Percentiles rank a stretch among this genome's conserved stretches.
phyloP scores from a whole-genome alignment of 345 rosid species.

The Lepidium africanum region DNA sequence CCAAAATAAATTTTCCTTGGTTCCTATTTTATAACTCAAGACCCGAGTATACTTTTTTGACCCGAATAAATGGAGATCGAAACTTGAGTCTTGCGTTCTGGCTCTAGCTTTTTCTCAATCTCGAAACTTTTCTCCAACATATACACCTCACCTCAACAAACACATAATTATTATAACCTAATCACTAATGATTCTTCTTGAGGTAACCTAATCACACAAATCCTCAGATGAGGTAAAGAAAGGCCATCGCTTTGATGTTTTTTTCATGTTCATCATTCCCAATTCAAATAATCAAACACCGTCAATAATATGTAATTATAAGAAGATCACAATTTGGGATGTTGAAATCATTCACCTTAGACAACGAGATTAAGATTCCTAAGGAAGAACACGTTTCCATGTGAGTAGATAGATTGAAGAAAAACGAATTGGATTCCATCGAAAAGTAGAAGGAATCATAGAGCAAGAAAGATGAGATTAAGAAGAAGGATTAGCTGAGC shows the following conservation, averaged over 20 bases:
- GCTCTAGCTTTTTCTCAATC: conserved; percentile 92
- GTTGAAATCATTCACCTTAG: too few relatives aligned
- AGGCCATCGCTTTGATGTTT: conserved; percentile 54
- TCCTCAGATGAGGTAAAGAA: conserved; percentile 72
- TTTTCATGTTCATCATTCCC: conserved; percentile 51
- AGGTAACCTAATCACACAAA: conserved; percentile 59
- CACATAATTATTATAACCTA: not conserved
- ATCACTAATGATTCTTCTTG: too few relatives aligned
- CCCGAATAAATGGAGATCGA: too few relatives aligned
- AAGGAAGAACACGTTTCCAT: conserved; percentile 59
- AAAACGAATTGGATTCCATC: conserved; percentile 69
- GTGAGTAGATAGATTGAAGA: conserved; percentile 53
- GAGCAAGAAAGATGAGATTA: too few relatives aligned
- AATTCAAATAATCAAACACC: not conserved
- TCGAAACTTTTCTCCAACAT: conserved; percentile 90
- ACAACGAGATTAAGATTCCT: conserved; percentile 44
- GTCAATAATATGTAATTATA: too few relatives aligned
- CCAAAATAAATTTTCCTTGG: too few relatives aligned
- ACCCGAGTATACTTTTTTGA: too few relatives aligned
- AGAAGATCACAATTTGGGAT: too few relatives aligned
- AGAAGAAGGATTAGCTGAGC: too few relatives aligned
- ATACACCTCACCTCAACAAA: conserved; percentile 57
- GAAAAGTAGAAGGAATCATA: too few relatives aligned
- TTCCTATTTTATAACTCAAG: too few relatives aligned
- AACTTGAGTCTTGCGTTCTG: conserved; percentile 74